phyloP scores from a whole-genome alignment of 2,329 filamentous ascomycete genomes.

The Fusarium sp. region DNA sequence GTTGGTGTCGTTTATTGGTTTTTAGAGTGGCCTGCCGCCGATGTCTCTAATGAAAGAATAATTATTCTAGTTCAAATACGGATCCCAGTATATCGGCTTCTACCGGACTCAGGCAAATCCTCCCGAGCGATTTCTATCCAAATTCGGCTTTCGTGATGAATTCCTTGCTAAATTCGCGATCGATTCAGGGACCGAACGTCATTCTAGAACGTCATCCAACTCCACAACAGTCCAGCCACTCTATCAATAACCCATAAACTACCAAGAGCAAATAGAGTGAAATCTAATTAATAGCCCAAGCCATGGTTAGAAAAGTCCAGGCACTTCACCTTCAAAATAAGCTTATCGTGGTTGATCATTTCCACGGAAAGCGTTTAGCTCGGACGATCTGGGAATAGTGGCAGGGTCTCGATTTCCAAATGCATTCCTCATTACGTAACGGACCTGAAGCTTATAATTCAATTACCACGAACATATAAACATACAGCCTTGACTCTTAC shows the following conservation, averaged over 20 bases:
- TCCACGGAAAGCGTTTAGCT: constrained; percentile 14
- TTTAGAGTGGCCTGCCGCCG: no score
- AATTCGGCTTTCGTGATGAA: not conserved
- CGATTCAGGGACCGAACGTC: not conserved
- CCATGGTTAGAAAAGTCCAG: not conserved
- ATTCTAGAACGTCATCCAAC: not conserved
- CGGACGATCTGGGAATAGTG: constrained; percentile 19
- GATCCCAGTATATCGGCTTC: no score
- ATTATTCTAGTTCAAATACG: not conserved
- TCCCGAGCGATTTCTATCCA: not conserved
- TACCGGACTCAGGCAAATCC: no score
- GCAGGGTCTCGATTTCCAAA: constrained; percentile 11
- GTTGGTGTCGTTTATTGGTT: no score
- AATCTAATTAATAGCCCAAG: not conserved
- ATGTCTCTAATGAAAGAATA: not conserved
- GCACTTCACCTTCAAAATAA: not conserved
- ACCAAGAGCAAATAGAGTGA: not conserved
- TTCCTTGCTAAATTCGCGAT: no score
- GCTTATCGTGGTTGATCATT: not conserved
- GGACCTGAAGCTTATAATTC: not conserved
- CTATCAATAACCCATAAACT: not conserved
- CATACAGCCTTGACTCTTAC: not conserved
- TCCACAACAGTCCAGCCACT: not conserved
- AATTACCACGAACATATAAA: not conserved
- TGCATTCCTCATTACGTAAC: constrained; percentile 3